These are phyloP conservation scores for Saccharum hybrid DNA, from an alignment of 202 grass and related monocot genomes.

Conservation along the genomic window DNA sequence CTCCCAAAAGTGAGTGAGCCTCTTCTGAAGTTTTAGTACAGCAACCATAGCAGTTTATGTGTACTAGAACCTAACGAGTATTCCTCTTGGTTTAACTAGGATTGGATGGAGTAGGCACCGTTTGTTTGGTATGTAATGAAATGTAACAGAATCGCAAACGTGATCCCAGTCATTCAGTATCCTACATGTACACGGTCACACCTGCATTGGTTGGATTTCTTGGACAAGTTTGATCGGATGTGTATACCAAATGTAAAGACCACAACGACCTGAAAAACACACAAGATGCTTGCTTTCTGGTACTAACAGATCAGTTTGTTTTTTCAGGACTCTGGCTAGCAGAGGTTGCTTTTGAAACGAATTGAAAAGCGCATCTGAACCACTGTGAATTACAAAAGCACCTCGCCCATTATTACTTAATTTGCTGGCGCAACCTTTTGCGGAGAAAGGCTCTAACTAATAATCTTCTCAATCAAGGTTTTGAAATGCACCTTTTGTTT, in stretches of 20 bases:
- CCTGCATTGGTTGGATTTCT: conserved; percentile 11
- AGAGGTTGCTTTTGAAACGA: conserved; percentile 37
- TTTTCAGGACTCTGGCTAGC: neutral
- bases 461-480: conserved; percentile 24
- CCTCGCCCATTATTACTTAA: neutral
- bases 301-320: conserved; percentile 44
- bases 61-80: neutral
- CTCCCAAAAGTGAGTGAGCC: conserved; percentile 8
- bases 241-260: conserved; percentile 30
- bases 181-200: neutral
- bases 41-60: neutral
- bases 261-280: conserved; percentile 34
- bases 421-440: conserved; percentile 23
- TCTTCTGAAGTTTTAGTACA: conserved; percentile 9
- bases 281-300: conserved; percentile 30
- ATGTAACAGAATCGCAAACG: conserved; percentile 28
- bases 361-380: conserved; percentile 44
- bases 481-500: neutral
- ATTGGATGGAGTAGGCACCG: neutral
- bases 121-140: neutral
- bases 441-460: conserved; percentile 37
- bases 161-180: conserved; percentile 26
- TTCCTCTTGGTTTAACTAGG: neutral
- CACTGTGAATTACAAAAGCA: conserved; percentile 40
- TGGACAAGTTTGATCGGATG: conserved; percentile 5